A percentile compares a stretch with the other conserved stretches of the same genome.
These are phyloP conservation scores for sorghum (Sorghum bicolor) DNA, from an alignment of 176 grass and related monocot genomes.

Conservation along the genomic window DNA sequence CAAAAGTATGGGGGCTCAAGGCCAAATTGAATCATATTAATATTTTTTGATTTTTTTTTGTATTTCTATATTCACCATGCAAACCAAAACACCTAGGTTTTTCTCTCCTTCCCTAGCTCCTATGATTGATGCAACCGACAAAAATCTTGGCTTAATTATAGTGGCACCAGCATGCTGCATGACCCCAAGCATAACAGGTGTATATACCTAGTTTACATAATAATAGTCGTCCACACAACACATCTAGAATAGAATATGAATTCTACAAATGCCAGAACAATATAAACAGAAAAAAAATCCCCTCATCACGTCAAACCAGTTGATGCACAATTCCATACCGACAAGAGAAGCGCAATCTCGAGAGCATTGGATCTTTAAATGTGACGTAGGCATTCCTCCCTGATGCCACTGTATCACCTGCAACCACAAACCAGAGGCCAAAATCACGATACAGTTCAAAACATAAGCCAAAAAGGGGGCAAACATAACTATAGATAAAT, in stretches of 20 bases:
- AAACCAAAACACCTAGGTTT: not conserved
- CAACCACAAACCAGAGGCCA: not conserved
- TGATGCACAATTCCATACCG: constrained; percentile 33
- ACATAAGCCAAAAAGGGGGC: not conserved
- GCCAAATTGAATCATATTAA: too few species aligned
- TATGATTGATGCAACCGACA: not conserved
- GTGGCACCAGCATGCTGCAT: not conserved
- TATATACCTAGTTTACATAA: too few species aligned
- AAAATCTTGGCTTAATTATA: not conserved
- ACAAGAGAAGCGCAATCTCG: constrained; percentile 83
- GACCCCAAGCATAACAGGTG: not conserved
- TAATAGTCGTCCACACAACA: too few species aligned
- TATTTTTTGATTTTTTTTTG: too few species aligned
- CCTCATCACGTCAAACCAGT: not conserved
- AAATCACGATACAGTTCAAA: constrained; percentile 4
- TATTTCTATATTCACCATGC: too few species aligned
- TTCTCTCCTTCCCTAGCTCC: not conserved
- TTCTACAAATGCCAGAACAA: not conserved
- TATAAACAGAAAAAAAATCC: not conserved
- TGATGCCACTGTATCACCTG: constrained; percentile 49
- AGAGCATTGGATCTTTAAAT: constrained; percentile 88
- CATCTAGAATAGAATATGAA: not conserved
- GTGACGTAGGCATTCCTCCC: constrained; percentile 75
- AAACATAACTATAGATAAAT: not conserved
- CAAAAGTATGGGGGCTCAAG: too few species aligned